A percentile compares a stretch with the other conserved stretches of the same genome.
These are phyloP conservation scores for Sporothrix brasiliensis DNA, from an alignment of 2,329 filamentous ascomycete genomes.

Conservation along the genomic window DNA sequence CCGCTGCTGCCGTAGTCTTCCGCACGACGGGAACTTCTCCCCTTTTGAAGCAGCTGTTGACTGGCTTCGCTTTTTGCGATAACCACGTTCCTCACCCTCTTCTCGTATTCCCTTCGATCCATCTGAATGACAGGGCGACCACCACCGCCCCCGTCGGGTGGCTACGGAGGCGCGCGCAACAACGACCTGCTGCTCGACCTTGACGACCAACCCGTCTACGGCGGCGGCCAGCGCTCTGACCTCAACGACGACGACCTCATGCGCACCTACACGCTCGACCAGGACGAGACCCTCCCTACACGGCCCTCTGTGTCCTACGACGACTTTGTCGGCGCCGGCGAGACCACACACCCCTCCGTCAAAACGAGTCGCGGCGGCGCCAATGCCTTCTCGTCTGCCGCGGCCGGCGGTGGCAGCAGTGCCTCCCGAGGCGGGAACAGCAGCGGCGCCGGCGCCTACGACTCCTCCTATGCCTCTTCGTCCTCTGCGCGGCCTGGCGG, in stretches of 20 bases:
- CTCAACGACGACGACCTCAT: constrained; percentile 75
- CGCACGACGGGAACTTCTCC: constrained; percentile 41
- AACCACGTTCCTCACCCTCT: constrained; percentile 37
- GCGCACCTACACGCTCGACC: constrained; percentile 71
- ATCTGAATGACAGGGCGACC: constrained; percentile 64
- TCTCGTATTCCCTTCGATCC: not conserved
- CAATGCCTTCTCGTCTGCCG: constrained; percentile 30
- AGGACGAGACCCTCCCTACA: constrained; percentile 58
- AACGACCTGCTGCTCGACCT: constrained; percentile 73
- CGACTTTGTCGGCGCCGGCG: constrained; percentile 79
- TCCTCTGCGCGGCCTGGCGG: constrained; percentile 40
- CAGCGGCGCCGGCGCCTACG: constrained; percentile 38
- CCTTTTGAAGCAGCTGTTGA: constrained; percentile 37
- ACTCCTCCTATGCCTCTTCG: constrained; percentile 31
- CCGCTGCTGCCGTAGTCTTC: constrained; percentile 35
- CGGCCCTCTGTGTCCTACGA: constrained; percentile 92
- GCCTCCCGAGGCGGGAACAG: constrained; percentile 26
- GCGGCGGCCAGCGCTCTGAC: constrained; percentile 70
- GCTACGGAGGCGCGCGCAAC: constrained; percentile 53
- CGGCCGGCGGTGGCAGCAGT: constrained; percentile 28
- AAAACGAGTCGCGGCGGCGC: constrained; percentile 33
- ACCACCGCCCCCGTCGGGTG: constrained; percentile 52
- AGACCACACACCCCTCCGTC: constrained; percentile 48
- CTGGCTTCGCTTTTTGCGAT: constrained; percentile 30
- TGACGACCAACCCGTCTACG: constrained; percentile 71